Percentiles rank a stretch among this genome's conserved stretches.
Evolutionary conservation across 345 rosid species (phyloP).

Genomic region (Eucalyptus polyanthemos): DNA sequence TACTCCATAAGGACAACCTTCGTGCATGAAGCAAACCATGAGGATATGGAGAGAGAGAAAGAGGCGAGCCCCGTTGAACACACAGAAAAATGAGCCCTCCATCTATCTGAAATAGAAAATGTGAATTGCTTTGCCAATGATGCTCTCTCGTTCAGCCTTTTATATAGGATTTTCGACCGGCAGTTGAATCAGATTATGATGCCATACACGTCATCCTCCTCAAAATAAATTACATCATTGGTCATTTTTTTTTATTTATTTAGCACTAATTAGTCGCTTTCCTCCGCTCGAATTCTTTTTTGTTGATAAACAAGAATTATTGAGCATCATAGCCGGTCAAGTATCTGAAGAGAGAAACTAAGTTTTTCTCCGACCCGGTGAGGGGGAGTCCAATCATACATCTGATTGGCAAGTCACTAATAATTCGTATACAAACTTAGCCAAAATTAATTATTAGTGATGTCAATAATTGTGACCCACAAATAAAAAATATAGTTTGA

Average conservation of each 20-base stretch:
- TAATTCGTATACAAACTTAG: neutral
- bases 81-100: too few relatives aligned
- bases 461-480: too few relatives aligned
- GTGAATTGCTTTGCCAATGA: too few relatives aligned
- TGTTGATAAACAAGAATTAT: neutral
- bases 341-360: neutral
- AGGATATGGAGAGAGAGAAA: too few relatives aligned
- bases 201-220: neutral
- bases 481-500: too few relatives aligned
- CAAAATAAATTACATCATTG: neutral
- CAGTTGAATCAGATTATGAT: neutral
- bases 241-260: neutral
- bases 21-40: too few relatives aligned
- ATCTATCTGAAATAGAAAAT: too few relatives aligned
- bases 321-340: neutral
- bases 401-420: neutral
- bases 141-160: too few relatives aligned
- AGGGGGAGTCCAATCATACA: neutral
- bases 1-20: too few relatives aligned
- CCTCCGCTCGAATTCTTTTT: neutral
- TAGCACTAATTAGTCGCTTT: neutral
- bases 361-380: neutral
- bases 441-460: neutral
- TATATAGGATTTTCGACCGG: too few relatives aligned
- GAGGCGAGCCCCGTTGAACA: too few relatives aligned